Base-by-base conservation (phyloP, 2,329 filamentous ascomycete species). In the Cercospora sp. region DNA sequence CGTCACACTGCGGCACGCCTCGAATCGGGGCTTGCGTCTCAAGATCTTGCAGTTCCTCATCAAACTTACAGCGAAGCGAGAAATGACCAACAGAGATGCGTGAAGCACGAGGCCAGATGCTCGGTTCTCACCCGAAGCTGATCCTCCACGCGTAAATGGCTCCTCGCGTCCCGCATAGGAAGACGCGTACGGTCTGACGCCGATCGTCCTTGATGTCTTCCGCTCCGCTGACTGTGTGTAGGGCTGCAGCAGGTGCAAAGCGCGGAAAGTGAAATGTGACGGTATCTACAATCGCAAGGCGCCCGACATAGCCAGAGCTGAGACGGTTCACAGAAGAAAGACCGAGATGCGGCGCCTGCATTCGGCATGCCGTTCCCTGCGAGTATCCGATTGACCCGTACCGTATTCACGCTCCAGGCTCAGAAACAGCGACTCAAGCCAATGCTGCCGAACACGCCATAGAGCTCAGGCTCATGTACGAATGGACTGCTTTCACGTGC, bases 171-270 rank as follows among this genome's bases (percentile, higher is more conserved):
- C 63, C 57, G 43, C 69, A 71, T 21, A 68, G 67, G 37, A 71
- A 71, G 55, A 71, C 69, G 26, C 65, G 69, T 13, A 66, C 69
- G 13, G 69, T 66, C 58, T 8, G 65, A n/a, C 8, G 30, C 43
- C 43, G 10, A 8, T 21, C 43, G 43, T 21, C 12, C 43, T 8
- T 49, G 18, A 2, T 21, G 18, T 49, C 43, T 2, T 49, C 3
- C 10, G 34, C 16, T 16, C 37, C 3, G 37, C 53, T 57, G 53
- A 57, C 53, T 57, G 4, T 16, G 2, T 16, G n/a, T n/a, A 71
- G 70, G 71, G 73, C 24, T 73, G 70, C 59, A 66, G 66, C 18
- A 64, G 69, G 16, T 74, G 73, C 59, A 74, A 73, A 61, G 66
- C 66, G 34, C 64, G 72, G 12, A 74, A 72, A 24, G 65, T 64